These are phyloP conservation scores for Gossypium longicalyx DNA, from an alignment of 345 rosid genomes.

Conservation along the genomic window DNA sequence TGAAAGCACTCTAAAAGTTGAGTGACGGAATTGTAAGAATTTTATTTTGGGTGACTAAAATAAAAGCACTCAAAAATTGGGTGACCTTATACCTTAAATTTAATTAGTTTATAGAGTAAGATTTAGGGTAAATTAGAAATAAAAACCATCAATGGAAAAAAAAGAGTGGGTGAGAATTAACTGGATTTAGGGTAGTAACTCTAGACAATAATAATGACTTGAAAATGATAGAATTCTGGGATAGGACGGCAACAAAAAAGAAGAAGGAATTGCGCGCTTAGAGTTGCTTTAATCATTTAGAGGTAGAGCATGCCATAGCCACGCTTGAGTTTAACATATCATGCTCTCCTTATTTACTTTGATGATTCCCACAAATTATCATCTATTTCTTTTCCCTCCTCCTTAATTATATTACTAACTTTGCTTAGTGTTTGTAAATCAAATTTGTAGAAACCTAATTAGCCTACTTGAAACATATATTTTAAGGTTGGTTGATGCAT, in stretches of 20 bases:
- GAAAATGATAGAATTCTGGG: neutral
- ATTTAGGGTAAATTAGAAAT: too few relatives aligned
- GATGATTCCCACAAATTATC: neutral
- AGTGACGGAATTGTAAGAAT: rapidly evolving
- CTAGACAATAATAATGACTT: neutral
- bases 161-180: neutral
- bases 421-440: neutral
- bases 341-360: neutral
- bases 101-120: too few relatives aligned
- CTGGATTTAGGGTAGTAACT: neutral
- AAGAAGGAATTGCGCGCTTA: neutral
- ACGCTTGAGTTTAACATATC: neutral
- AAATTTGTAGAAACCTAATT: too few relatives aligned
- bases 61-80: too few relatives aligned
- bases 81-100: too few relatives aligned
- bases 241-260: neutral
- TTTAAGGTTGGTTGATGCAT: too few relatives aligned
- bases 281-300: neutral
- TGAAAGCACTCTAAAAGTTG: too few relatives aligned
- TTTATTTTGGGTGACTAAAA: too few relatives aligned
- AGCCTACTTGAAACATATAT: too few relatives aligned
- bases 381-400: neutral
- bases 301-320: neutral
- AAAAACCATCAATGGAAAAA: too few relatives aligned
- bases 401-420: neutral